Evolutionary conservation across 176 grass and related monocot species (phyloP).

Genomic region (Pharus latifolius): DNA sequence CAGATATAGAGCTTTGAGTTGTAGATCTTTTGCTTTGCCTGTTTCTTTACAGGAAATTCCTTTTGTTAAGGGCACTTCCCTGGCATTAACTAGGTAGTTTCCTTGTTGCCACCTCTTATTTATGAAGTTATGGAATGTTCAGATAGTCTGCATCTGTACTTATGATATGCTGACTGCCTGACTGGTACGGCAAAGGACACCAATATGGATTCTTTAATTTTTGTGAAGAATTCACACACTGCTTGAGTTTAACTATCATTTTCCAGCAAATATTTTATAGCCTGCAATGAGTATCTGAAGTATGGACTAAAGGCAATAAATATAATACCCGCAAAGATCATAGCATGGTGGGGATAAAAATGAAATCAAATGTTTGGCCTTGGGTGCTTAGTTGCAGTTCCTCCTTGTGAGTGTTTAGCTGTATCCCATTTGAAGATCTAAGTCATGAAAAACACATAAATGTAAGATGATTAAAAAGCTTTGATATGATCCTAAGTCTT

Average conservation of each 20-base stretch:
- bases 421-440: too few relatives aligned
- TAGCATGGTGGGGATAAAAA: not conserved
- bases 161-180: not conserved
- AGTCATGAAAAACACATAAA: too few relatives aligned
- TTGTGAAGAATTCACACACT: not conserved
- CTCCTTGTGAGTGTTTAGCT: not conserved
- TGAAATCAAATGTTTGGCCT: not conserved
- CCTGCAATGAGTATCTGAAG: not conserved
- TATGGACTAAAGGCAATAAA: not conserved
- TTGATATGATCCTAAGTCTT: conserved; percentile 7
- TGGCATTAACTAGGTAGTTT: conserved; percentile 58
- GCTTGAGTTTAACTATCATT: not conserved
- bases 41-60: conserved; percentile 45
- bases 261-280: not conserved
- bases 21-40: conserved; percentile 50
- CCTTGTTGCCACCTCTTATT: conserved; percentile 6
- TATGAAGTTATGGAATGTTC: not conserved
- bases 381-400: not conserved
- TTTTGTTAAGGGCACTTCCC: conserved; percentile 59
- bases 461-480: not conserved
- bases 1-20: conserved; percentile 28
- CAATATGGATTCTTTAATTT: not conserved
- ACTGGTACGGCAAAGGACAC: not conserved
- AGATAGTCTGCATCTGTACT: not conserved
- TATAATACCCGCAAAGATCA: not conserved